Evolutionary conservation across 179 eudicot genomes (phyloP), one percentile per base, ranked within the genome.

Genomic region (Beta corolliflora): DNA sequence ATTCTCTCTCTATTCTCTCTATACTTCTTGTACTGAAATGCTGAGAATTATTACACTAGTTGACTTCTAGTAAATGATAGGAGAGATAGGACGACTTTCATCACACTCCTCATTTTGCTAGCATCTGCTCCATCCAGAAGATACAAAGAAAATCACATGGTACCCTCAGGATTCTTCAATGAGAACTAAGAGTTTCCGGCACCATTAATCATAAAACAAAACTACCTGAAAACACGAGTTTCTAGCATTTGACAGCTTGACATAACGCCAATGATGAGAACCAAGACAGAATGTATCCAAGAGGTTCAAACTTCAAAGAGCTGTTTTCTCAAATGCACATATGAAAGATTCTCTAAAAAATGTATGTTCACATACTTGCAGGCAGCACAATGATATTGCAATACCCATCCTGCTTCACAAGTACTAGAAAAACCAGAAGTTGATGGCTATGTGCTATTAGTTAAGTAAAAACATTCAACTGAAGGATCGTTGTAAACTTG

Each of bases 401-500:
- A 77, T 77, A 29, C 63, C 15, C 59, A 61, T 54, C 36, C 56
- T 79, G 54, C 77, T 76, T 25, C 18, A 36, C 9, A 75, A 46
- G n/a, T 65, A 19, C 72, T 52, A 60, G 45, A 3, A 46, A 60
- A 31, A 53, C 54, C 52, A 53, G 4, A 41, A 9, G 15, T 31
- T 31, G 36, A 31, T 64, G 48, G 31, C 67, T 41, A 53, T 25
- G 13, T 31, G 29, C 19, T 25, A 19, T 18, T 18, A 58, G 48
- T 79, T 59, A 19, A 79, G 29, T 29, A 25, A 61, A 73, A 50
- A 55, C 78, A 80, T 16, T 63, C 69, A 71, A n/a, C 25, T 69
- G 23, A 46, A 46, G 25, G 9, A 65, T 65, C n/a, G n/a, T n/a
- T n/a, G n/a, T n/a, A n/a, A n/a, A n/a, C n/a, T n/a, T n/a, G n/a